phyloP scores from a whole-genome alignment of 2,329 filamentous ascomycete species.

The Myotisia sp. region DNA sequence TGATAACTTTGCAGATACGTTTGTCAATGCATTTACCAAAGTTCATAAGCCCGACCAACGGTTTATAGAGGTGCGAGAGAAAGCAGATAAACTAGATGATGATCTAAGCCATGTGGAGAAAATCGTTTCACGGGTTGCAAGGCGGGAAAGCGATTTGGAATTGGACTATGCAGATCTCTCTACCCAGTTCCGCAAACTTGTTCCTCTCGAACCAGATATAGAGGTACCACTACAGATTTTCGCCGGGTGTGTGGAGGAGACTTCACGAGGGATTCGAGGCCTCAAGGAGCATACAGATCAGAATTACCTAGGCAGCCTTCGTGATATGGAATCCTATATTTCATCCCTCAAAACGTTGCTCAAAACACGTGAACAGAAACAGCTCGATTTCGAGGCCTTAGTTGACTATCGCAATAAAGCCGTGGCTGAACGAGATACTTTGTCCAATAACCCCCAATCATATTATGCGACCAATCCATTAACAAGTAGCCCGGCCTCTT shows the following conservation, averaged over 20 bases:
- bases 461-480: conserved; percentile 41
- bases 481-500: conserved; percentile 59
- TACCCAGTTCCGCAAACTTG: conserved; percentile 87
- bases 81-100: conserved; percentile 85
- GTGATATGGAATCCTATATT: conserved; percentile 93
- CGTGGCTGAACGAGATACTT: conserved; percentile 67
- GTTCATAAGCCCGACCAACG: conserved; percentile 88
- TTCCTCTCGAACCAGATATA: conserved; percentile 74
- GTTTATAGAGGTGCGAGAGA: conserved; percentile 86
- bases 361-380: conserved; percentile 90
- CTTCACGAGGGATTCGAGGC: conserved; percentile 59
- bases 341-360: conserved; percentile 73
- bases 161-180: conserved; percentile 77
- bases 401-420: conserved; percentile 93
- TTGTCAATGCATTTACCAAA: conserved; percentile 94
- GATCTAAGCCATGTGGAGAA: conserved; percentile 89
- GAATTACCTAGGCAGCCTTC: conserved; percentile 80
- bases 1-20: conserved; percentile 87
- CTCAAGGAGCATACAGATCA: conserved; percentile 88
- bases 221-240: conserved; percentile 73
- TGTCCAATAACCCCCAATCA: conserved; percentile 49
- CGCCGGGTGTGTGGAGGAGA: conserved; percentile 71
- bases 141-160: conserved; percentile 77
- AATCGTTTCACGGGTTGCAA: conserved; percentile 78
- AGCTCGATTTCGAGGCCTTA: conserved; percentile 90